Conservation (phyloP, 352 stramenopile species). For the Phytopythium ostracodes region DNA sequence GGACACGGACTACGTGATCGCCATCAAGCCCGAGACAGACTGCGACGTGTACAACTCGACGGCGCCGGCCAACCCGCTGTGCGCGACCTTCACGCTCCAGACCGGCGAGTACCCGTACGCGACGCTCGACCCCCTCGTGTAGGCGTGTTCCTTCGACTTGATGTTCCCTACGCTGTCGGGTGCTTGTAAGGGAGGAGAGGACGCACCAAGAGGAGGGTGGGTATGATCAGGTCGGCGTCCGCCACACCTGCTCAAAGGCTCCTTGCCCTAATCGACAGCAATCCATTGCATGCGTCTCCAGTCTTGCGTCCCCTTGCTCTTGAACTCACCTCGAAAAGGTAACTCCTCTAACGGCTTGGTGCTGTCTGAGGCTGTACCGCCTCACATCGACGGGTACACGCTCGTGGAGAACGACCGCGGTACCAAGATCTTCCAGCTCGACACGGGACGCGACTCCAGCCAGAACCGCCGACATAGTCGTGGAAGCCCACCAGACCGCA, state of each 20-base stretch:
- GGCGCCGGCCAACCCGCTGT: slow-evolving; percentile 29
- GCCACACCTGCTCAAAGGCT: background rate
- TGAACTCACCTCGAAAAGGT: too few relatives aligned
- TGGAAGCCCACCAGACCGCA: background rate
- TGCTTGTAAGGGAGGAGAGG: background rate
- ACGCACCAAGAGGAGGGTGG: background rate
- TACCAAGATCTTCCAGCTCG: slow-evolving; percentile 5
- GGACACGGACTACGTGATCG: slow-evolving; percentile 56
- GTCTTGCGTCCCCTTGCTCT: background rate
- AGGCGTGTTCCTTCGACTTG: background rate
- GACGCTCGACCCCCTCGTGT: background rate
- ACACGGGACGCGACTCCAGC: background rate
- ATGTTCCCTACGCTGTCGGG: background rate
- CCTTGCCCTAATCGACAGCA: background rate
- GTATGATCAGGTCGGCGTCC: too few relatives aligned
- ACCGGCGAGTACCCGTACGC: slow-evolving; percentile 25
- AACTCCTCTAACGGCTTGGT: too few relatives aligned
- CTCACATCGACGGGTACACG: slow-evolving; percentile 4
- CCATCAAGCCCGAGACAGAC: slow-evolving; percentile 62
- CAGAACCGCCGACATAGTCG: background rate
- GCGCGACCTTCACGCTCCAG: slow-evolving; percentile 35
- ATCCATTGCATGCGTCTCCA: background rate
- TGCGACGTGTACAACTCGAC: slow-evolving; percentile 58
- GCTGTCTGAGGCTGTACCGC: background rate
- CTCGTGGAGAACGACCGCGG: slow-evolving; percentile 6